A percentile compares a stretch with the other conserved stretches of the same genome.
phyloP scores from a whole-genome alignment of 2,329 filamentous ascomycete genomes.

The Lecanicillium sp. region DNA sequence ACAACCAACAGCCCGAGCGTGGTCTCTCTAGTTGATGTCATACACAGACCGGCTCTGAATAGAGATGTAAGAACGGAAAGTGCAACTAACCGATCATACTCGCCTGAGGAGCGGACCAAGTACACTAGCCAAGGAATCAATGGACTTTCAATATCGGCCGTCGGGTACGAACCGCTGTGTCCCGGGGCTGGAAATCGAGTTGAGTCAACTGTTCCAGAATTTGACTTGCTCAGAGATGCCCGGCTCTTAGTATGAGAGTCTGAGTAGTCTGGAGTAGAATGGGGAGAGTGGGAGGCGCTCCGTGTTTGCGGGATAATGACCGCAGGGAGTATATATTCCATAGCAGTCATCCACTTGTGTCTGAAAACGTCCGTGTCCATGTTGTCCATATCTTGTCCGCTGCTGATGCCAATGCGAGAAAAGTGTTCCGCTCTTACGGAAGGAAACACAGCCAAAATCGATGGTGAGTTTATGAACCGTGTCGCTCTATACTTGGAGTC shows the following conservation, averaged over 20 bases:
- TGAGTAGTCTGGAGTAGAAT: constrained; percentile 14
- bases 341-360: constrained; percentile 41
- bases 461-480: constrained; percentile 60
- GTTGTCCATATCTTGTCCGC: constrained; percentile 46
- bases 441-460: constrained; percentile 63
- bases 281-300: constrained; percentile 16
- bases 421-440: constrained; percentile 43
- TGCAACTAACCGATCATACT: constrained; percentile 58
- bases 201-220: constrained; percentile 20
- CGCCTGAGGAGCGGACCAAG: constrained; percentile 48
- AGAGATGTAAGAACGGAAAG: constrained; percentile 61
- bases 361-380: constrained; percentile 40
- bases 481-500: constrained; percentile 73
- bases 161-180: constrained; percentile 24
- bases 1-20: constrained; percentile 61
- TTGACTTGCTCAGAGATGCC: constrained; percentile 20
- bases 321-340: constrained; percentile 59
- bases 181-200: constrained; percentile 19
- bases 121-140: constrained; percentile 68
- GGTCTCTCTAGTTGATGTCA: constrained; percentile 50
- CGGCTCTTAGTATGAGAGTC: constrained; percentile 22
- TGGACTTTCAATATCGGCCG: constrained; percentile 59
- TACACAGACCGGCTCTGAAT: constrained; percentile 60
- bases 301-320: constrained; percentile 36
- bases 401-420: constrained; percentile 36